phyloP scores from a whole-genome alignment of 2,329 filamentous ascomycete species.

The Cadophora sp. region DNA sequence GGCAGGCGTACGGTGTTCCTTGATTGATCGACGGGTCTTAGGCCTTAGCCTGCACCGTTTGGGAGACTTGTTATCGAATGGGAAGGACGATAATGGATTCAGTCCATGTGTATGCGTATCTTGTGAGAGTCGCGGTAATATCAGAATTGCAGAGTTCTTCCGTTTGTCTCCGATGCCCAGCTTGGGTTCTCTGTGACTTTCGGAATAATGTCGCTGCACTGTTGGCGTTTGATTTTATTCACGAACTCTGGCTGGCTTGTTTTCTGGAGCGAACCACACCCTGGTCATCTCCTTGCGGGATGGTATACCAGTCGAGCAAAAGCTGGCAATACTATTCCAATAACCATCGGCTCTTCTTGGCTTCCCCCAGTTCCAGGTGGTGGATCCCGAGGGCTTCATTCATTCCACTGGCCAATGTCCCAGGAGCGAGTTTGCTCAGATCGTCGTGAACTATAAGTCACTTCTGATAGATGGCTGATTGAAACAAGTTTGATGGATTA shows the following conservation, averaged over 20 bases:
- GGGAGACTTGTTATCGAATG: neutral
- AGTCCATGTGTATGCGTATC: conserved; percentile 3
- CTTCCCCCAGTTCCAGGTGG: neutral
- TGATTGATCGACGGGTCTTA: neutral
- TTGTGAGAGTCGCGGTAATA: conserved; percentile 1
- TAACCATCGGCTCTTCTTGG: neutral
- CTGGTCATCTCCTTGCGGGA: neutral
- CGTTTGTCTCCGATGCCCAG: neutral
- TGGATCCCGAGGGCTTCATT: neutral
- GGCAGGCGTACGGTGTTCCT: conserved; percentile 36
- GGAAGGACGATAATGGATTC: neutral
- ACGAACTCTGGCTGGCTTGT: neutral
- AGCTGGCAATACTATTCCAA: neutral
- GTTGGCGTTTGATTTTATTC: neutral
- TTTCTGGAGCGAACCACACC: neutral
- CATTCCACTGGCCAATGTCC: neutral
- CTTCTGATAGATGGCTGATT: neutral
- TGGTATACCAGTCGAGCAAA: neutral
- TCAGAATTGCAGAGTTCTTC: neutral
- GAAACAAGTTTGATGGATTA: neutral
- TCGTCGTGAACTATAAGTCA: neutral
- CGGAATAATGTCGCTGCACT: neutral
- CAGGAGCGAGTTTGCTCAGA: neutral
- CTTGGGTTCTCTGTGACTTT: neutral
- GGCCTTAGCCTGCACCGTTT: neutral